Percentiles rank a stretch among this genome's conserved stretches.
Evolutionary conservation across 2,329 filamentous ascomycete genomes (phyloP).

Genomic region (Thielaviopsis populi): DNA sequence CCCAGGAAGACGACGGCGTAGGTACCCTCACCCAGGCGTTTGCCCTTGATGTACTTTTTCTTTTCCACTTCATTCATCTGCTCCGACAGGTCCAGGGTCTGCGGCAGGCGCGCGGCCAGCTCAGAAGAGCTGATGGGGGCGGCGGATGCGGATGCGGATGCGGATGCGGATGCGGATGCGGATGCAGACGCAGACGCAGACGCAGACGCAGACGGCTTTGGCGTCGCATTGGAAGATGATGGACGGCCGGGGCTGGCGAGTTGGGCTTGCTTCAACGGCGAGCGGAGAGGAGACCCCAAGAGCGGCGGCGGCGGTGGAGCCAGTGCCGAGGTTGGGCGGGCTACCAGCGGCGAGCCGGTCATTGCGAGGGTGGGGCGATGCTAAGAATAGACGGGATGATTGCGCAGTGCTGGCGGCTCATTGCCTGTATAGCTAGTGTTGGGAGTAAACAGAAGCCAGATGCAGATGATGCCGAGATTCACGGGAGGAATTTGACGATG

Average conservation of each 20-base stretch:
- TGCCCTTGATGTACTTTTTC: slow-evolving; percentile 81
- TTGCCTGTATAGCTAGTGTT: background rate
- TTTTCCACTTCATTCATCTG: slow-evolving; percentile 71
- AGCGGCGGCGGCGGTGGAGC: slow-evolving; percentile 6
- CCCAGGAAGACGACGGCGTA: slow-evolving; percentile 93
- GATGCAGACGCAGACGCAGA: too few relatives aligned
- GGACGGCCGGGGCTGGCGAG: slow-evolving; percentile 22
- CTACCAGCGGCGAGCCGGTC: slow-evolving; percentile 28
- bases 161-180: too few relatives aligned
- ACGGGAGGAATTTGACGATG: background rate
- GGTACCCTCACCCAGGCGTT: slow-evolving; percentile 88
- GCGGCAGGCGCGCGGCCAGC: slow-evolving; percentile 10
- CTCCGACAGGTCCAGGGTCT: slow-evolving; percentile 49
- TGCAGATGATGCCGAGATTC: background rate
- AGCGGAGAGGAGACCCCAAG: slow-evolving; percentile 14
- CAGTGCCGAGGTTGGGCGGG: slow-evolving; percentile 22
- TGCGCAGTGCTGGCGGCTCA: background rate
- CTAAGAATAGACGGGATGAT: background rate
- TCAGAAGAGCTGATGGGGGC: slow-evolving; percentile 12
- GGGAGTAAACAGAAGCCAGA: background rate
- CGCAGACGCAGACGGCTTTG: background rate
- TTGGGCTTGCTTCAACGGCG: slow-evolving; percentile 16
- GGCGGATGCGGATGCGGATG: too few relatives aligned
- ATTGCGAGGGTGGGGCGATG: slow-evolving; percentile 19
- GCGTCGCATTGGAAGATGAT: slow-evolving; percentile 21